Evolutionary conservation across 331 rosid species (phyloP), one percentile per base, ranked within the genome.

Genomic region (Pyrus hybrid): DNA sequence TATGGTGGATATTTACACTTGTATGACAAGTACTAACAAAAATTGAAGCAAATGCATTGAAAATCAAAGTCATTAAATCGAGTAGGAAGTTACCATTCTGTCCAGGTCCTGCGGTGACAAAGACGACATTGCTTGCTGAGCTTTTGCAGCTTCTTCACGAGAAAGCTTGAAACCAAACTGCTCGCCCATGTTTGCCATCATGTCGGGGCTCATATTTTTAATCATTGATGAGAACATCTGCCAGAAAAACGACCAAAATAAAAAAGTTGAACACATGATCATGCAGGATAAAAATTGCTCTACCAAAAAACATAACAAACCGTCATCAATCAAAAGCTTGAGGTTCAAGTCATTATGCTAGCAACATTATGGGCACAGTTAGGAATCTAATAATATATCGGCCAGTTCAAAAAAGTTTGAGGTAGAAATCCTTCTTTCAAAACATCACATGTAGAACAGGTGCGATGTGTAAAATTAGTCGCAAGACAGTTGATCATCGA

Each of bases 211-310:
- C 99, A 95, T 90, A 71, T 86, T 95, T 85, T 95, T 89, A 32
- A 95, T 68, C 99, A 92, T 89, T 68, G 99, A 92, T 33, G 97
- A 77, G 75, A 91, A 88, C 96, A 91, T 93, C 98, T 93, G 89
- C 80, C 73, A 83, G 77, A 80, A 53, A 81, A 13, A 57, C 7
- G 83, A 70, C 72, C 68, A 65, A 58, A 33, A 63, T 33, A 17
- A 51, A 58, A 51, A 5, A 53, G 25, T 23, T 41, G 33, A 17
- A 71, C 0, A 2, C 43, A 54, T 6, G 16, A 13, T 12, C 49
- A 56, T 54, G 75, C 66, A 20, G 35, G 70, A 32, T 33, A 41
- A 41, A 41, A 32, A 65, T n/a, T 33, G 28, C 13, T 65, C 49
- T 65, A 33, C 70, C 68, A 63, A 29, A 63, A 32, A 18, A n/a